Evolutionary conservation across 75 land plant genomes (phyloP).

Genomic region (Cunninghamia lanceolata): DNA sequence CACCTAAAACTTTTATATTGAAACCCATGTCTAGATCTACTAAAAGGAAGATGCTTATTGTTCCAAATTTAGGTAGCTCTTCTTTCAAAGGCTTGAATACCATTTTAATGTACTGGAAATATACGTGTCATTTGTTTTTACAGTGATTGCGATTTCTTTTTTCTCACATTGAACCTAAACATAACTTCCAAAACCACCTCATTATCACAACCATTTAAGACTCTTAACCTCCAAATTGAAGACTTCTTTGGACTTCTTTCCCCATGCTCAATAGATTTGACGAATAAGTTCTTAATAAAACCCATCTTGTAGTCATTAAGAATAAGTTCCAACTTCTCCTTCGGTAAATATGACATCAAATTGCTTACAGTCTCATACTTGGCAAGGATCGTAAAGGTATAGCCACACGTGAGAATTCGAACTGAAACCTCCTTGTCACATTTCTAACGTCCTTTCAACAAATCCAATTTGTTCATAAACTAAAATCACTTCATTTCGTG

Average conservation of each 20-base stretch:
- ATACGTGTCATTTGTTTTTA: slow-evolving; percentile 24
- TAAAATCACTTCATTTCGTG: too few relatives aligned
- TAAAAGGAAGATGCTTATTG: slow-evolving; percentile 24
- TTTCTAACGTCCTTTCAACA: too few relatives aligned
- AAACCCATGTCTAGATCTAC: slow-evolving; percentile 37
- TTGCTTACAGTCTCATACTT: too few relatives aligned
- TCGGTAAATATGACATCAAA: slow-evolving; percentile 24
- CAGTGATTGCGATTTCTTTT: slow-evolving; percentile 21
- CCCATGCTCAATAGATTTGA: slow-evolving; percentile 23
- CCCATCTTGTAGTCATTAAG: slow-evolving; percentile 43
- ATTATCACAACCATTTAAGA: slow-evolving; percentile 21
- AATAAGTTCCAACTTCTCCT: slow-evolving; percentile 28
- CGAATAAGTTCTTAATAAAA: slow-evolving; percentile 17
- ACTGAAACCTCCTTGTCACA: too few relatives aligned
- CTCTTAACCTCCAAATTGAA: slow-evolving; percentile 31
- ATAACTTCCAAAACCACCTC: slow-evolving; percentile 36
- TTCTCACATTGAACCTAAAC: slow-evolving; percentile 19
- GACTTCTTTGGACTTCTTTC: slow-evolving; percentile 26
- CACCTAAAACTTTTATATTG: slow-evolving; percentile 33
- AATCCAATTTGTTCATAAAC: too few relatives aligned
- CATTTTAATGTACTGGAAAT: slow-evolving; percentile 23
- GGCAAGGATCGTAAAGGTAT: too few relatives aligned
- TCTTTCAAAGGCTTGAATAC: slow-evolving; percentile 43
- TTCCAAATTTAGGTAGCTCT: slow-evolving; percentile 38
- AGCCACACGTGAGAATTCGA: too few relatives aligned